Conservation (phyloP, 2,329 filamentous ascomycete genomes). For the Leptographium flavum region DNA sequence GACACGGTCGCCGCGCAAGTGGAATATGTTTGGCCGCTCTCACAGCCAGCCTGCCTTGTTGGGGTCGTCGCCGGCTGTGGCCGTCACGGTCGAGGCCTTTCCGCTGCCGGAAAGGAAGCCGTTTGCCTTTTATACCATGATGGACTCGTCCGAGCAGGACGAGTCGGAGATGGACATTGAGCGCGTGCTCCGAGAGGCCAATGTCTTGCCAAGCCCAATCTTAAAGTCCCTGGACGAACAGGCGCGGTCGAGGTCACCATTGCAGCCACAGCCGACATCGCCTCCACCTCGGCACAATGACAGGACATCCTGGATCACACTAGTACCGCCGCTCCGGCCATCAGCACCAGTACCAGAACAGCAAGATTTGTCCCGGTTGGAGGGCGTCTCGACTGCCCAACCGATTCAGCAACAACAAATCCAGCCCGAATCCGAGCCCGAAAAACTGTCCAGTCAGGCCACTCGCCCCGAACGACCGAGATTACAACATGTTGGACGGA, state of each 20-base stretch:
- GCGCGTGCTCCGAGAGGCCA: conserved; percentile 35
- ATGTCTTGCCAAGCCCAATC: neutral
- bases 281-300: too few species aligned
- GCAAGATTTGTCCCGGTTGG: too few species aligned
- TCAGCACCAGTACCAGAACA: neutral
- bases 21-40: conserved; percentile 48
- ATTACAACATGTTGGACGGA: conserved; percentile 69
- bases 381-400: too few species aligned
- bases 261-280: too few species aligned
- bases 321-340: neutral
- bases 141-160: conserved; percentile 43
- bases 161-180: conserved; percentile 26
- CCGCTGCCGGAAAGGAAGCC: conserved; percentile 37
- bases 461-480: conserved; percentile 31
- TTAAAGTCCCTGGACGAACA: neutral
- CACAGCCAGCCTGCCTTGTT: conserved; percentile 25
- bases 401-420: neutral
- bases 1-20: conserved; percentile 41
- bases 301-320: too few species aligned
- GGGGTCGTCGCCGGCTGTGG: conserved; percentile 23
- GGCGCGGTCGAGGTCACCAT: too few species aligned
- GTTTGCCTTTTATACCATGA: conserved; percentile 45
- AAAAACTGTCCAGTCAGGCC: too few species aligned
- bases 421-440: too few species aligned
- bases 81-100: conserved; percentile 34